phyloP scores from a whole-genome alignment of 352 stramenopile genomes.

The Blastocystis sp. region DNA sequence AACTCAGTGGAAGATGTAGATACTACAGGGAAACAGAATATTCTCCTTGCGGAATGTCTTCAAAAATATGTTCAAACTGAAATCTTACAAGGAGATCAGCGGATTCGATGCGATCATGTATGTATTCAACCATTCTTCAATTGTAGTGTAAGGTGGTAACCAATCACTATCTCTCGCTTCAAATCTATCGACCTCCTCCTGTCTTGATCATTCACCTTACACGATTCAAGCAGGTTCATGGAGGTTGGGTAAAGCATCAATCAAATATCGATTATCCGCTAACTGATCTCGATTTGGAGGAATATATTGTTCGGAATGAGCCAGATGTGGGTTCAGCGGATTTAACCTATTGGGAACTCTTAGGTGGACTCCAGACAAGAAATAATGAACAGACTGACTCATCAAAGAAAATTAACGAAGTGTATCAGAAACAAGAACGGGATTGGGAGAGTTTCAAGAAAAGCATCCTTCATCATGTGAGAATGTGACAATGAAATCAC shows the following conservation, averaged over 20 bases:
- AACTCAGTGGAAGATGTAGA: slow-evolving; percentile 66
- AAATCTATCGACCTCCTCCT: slow-evolving; percentile 90
- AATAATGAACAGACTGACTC: slow-evolving; percentile 67
- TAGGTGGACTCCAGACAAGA: slow-evolving; percentile 71
- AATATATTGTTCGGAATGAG: slow-evolving; percentile 76
- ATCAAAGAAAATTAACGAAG: slow-evolving; percentile 27
- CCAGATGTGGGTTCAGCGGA: slow-evolving; percentile 72
- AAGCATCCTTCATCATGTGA: background rate
- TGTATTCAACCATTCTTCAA: background rate
- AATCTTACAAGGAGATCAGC: slow-evolving; percentile 74
- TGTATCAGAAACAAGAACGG: slow-evolving; percentile 68
- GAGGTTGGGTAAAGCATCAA: slow-evolving; percentile 84
- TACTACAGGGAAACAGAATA: slow-evolving; percentile 72
- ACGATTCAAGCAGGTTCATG: slow-evolving; percentile 92
- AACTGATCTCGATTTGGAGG: slow-evolving; percentile 82
- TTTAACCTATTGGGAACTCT: slow-evolving; percentile 77
- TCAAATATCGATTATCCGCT: slow-evolving; percentile 92
- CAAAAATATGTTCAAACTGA: slow-evolving; percentile 77
- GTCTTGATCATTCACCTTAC: slow-evolving; percentile 97
- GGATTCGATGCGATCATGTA: slow-evolving; percentile 72
- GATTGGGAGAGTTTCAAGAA: slow-evolving; percentile 71
- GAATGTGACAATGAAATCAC: slow-evolving; percentile 68
- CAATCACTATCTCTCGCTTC: slow-evolving; percentile 88
- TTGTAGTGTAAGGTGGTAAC: slow-evolving; percentile 81
- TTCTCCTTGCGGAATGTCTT: slow-evolving; percentile 80